Base-by-base conservation (phyloP, 1,139 yeast genomes). In the Williopsis jadinii region DNA sequence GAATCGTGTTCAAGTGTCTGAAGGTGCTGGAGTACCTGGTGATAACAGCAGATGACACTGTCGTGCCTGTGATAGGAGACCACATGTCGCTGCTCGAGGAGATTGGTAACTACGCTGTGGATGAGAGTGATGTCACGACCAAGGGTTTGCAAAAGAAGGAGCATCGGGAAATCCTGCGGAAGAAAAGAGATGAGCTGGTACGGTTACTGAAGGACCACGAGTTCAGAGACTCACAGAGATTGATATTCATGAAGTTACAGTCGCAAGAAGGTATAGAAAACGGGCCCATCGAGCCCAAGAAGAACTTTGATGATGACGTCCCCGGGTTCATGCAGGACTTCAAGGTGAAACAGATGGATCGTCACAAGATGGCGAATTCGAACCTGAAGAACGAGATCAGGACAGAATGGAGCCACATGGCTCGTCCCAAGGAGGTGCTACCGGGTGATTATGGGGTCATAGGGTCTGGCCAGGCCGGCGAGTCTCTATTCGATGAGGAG, bases 1-100 rank as follows among this genome's bases (percentile, higher is more conserved):
- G 67, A 32, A 66, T 63, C 9, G 60, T 64, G 8, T 48, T 59
- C 41, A 64, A 64, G 44, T 61, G 67, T 47, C 42, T 63, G 29
- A 54, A 54, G 24, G 60, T 63, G n/a, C 28, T 62, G n/a, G 66
- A 63, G 41, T 58, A 48, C 39, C 32, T 64, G 32, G 35, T 63
- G 2, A 10, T 46, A 11, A 33, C 38, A 29, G n/a, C 10, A 6
- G 46, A 36, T 9, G 41, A 40, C 9, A 36, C 15, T 15, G 33
- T 35, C 5, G 33, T 37, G 2, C 34, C 34, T 4, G 39, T 37
- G 2, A 12, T 38, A 13, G 3, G 9, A 11, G 40, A 37, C 19
- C 9, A 38, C 9, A 13, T n/a, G 29, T 9, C 35, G 5, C 10
- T 14, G 12, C 12, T 44, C 11, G 39, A 34, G 5, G 13, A 24